These are phyloP conservation scores for Xylaria flabelliformis DNA, from an alignment of 495 filamentous ascomycete genomes.

Conservation along the genomic window DNA sequence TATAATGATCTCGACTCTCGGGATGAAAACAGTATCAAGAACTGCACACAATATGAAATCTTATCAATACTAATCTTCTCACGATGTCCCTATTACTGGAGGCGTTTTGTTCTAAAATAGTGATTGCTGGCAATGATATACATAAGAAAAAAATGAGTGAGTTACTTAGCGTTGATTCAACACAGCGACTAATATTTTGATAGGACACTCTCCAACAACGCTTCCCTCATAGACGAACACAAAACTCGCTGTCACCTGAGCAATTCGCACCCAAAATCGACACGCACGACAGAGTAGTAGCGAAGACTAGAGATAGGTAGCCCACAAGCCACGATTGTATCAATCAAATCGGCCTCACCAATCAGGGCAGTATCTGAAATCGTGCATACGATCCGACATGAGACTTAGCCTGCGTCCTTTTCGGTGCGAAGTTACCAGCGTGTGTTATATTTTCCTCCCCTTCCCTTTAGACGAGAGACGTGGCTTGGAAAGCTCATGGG, in stretches of 20 bases:
- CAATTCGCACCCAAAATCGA: neutral
- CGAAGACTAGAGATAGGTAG: neutral
- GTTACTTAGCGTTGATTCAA: neutral
- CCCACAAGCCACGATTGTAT: too few species aligned
- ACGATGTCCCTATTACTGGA: neutral
- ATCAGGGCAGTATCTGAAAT: neutral
- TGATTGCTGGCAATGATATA: neutral
- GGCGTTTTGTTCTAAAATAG: neutral
- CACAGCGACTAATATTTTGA: neutral
- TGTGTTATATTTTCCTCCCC: too few species aligned
- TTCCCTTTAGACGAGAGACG: neutral
- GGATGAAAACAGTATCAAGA: neutral
- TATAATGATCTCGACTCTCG: neutral
- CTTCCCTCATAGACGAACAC: neutral
- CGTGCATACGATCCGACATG: neutral
- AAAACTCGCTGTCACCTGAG: neutral
- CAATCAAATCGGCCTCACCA: too few species aligned
- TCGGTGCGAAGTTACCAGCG: neutral
- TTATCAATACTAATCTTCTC: neutral
- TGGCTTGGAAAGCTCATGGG: neutral
- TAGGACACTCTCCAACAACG: neutral
- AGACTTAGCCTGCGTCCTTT: neutral
- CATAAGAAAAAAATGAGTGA: neutral
- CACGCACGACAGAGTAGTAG: neutral
- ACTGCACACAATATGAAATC: neutral